Base-by-base conservation (phyloP, 805 yeast genomes). In the Wickerhamiella brachini region DNA sequence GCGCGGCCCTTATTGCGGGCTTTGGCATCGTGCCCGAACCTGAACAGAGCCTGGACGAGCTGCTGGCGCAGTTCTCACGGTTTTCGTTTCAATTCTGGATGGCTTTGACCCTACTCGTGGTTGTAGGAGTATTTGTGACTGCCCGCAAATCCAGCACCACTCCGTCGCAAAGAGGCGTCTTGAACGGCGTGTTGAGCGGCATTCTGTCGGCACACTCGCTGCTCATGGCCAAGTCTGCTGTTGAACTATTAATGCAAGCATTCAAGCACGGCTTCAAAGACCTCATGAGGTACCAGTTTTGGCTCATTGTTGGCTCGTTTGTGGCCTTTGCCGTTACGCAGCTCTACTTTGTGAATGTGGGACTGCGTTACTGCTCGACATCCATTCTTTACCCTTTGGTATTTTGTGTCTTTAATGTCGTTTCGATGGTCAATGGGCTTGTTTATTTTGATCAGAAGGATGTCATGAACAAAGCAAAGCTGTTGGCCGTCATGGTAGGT, bases 141-240 rank as follows among this genome's bases (percentile, higher is more conserved):
- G 43, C 38, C 47, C 45, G 21, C 21, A 24, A 26, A 8, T 21
- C 45, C 20, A 38, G 17, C 8, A 23, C 46, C 15, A n/a, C 34
- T 7, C 20, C 41, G 4, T 15, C 41, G 20, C 41, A 17, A 4
- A n/a, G 43, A 56, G 95, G 95, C 1, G 62, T 78, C 5, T 62
- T 76, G 12, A 83, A 72, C 63, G 95, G 95, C 1, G 60, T 78
- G 18, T 69, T 79, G 4, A 78, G 87, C 46, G 95, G 95, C 2
- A 77, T 81, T 0, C 69, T 87, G 46, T 83, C 95, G 0, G 95
- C 95, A 0, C 94, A 85, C 62, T 84, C 95, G 1, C 73, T 88
- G 48, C 71, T 88, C 52, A 73, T 86, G 66, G 95, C 95, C n/a
- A 87, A 87, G 65, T 78, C 88, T 0, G 76, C 85, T 0, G 83